Evolutionary conservation across 257 asterid genomes (phyloP).

Genomic region (Penstemon barbatus): DNA sequence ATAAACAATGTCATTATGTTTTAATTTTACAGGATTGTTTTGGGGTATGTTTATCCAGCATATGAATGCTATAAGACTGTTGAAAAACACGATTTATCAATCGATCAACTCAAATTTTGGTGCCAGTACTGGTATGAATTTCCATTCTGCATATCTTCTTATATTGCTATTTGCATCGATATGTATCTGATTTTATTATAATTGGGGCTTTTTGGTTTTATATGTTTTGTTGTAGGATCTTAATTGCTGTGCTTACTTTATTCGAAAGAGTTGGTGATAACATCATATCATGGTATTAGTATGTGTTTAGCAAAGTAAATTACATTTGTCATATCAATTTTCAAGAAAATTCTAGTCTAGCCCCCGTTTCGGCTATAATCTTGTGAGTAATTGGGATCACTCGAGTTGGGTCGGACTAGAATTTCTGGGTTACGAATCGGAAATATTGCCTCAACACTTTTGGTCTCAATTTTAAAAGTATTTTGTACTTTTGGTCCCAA

Average conservation of each 20-base stretch:
- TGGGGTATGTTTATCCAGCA: constrained; percentile 62
- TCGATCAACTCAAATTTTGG: constrained; percentile 52
- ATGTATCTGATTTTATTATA: not conserved
- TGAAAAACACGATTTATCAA: constrained; percentile 39
- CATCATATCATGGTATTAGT: constrained; percentile 46
- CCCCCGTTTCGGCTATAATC: too few species aligned
- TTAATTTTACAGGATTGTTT: constrained; percentile 39
- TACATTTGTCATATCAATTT: too few species aligned
- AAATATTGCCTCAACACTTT: too few species aligned
- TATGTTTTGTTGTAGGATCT: constrained; percentile 37
- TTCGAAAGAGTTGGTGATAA: constrained; percentile 54
- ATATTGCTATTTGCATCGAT: not conserved
- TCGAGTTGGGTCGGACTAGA: too few species aligned
- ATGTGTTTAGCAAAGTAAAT: too few species aligned
- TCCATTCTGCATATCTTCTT: too few species aligned
- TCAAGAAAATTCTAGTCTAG: too few species aligned
- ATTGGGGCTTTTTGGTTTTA: too few species aligned
- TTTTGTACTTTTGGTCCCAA: too few species aligned
- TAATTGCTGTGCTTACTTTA: constrained; percentile 43
- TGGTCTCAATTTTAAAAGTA: too few species aligned
- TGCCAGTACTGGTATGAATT: constrained; percentile 51
- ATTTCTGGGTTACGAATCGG: too few species aligned
- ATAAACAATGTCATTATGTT: not conserved
- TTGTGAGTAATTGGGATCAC: too few species aligned
- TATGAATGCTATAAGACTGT: constrained; percentile 51